phyloP scores from a whole-genome alignment of 2,329 filamentous ascomycete genomes.

The Scedosporium dehoogii region DNA sequence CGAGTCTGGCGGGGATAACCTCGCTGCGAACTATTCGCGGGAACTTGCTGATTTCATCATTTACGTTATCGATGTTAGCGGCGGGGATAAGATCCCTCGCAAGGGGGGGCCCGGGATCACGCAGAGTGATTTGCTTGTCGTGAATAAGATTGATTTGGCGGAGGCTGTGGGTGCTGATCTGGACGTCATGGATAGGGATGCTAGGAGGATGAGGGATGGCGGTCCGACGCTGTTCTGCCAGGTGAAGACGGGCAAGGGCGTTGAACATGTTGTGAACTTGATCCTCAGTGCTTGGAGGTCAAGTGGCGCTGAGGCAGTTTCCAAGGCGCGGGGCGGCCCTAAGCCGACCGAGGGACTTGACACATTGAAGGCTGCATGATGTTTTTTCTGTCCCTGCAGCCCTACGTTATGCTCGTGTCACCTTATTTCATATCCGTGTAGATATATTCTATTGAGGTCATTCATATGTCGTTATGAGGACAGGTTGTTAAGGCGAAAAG shows the following conservation, averaged over 20 bases:
- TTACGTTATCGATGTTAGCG: constrained; percentile 95
- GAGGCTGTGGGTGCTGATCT: constrained; percentile 85
- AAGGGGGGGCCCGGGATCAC: constrained; percentile 97
- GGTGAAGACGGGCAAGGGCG: constrained; percentile 83
- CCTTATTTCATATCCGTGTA: background rate
- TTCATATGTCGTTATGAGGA: constrained; percentile 7
- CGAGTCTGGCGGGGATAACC: constrained; percentile 90
- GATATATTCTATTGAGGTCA: constrained; percentile 5
- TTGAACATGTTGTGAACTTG: constrained; percentile 79
- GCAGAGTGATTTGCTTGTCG: constrained; percentile 83
- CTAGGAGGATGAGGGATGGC: constrained; percentile 87
- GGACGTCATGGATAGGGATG: constrained; percentile 87
- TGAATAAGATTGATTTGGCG: constrained; percentile 96
- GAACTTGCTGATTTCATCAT: constrained; percentile 97
- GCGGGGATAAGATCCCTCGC: constrained; percentile 90
- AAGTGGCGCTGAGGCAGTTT: constrained; percentile 63
- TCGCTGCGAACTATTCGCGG: constrained; percentile 91
- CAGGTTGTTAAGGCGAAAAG: constrained; percentile 1
- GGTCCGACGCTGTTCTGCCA: constrained; percentile 93
- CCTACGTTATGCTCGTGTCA: background rate
- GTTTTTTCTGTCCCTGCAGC: background rate
- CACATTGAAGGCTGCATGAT: background rate
- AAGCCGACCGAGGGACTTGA: constrained; percentile 34
- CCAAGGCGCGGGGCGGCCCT: constrained; percentile 44
- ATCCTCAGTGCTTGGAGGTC: constrained; percentile 88